phyloP scores from a whole-genome alignment of 1,284 basidiomycete species.

The Thecaphora frezii region DNA sequence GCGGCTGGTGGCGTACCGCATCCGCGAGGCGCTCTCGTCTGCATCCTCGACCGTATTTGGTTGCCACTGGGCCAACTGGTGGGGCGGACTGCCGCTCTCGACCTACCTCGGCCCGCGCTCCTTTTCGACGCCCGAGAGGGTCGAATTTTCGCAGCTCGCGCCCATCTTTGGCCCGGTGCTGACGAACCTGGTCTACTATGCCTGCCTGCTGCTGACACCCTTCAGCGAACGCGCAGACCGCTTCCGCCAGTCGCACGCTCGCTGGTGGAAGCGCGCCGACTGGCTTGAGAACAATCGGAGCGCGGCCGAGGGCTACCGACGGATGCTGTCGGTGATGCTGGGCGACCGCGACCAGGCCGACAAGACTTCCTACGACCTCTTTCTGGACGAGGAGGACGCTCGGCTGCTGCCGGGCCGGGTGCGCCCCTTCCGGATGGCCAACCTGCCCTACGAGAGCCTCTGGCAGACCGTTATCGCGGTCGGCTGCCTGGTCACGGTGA shows the following conservation, averaged over 20 bases:
- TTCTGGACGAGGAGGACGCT: constrained; percentile 10
- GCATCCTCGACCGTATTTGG: constrained; percentile 24
- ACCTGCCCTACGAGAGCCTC: constrained; percentile 8
- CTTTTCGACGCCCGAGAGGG: constrained; percentile 25
- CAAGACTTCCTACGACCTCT: constrained; percentile 18
- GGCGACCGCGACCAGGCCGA: constrained; percentile 15
- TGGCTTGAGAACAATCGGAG: constrained; percentile 31
- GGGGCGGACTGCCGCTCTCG: constrained; percentile 29
- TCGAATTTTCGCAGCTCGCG: constrained; percentile 29
- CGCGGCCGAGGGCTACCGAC: constrained; percentile 30
- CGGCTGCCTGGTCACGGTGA: constrained; percentile 14
- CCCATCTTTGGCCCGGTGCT: constrained; percentile 23
- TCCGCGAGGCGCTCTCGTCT: constrained; percentile 11
- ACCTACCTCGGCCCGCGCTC: constrained; percentile 19
- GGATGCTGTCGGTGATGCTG: constrained; percentile 22
- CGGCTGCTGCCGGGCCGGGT: constrained; percentile 24
- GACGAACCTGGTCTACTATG: constrained; percentile 20
- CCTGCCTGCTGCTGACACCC: constrained; percentile 5
- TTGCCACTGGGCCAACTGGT: constrained; percentile 29
- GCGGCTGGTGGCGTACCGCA: constrained; percentile 9
- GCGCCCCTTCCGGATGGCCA: constrained; percentile 21
- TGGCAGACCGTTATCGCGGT: constrained; percentile 21
- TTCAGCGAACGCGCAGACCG: constrained; percentile 17
- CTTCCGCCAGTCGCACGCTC: constrained; percentile 15
- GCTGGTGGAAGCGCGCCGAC: constrained; percentile 22